Conservation (phyloP, 352 stramenopile genomes). For the Globisporangium viniferum region DNA sequence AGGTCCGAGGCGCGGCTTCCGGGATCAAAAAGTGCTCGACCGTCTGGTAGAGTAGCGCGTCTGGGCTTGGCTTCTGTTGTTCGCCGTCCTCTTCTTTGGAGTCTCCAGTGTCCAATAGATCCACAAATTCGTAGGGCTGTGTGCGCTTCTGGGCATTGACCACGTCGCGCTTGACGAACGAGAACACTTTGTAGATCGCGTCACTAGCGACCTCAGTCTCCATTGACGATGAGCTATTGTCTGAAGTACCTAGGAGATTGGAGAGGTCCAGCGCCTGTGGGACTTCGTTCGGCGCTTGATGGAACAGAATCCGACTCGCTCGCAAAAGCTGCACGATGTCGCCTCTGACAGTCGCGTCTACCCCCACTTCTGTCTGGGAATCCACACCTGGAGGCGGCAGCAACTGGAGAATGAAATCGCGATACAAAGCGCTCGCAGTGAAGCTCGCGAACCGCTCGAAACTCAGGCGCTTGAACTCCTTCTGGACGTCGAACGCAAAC, state of each 20-base stretch:
- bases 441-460: conserved; percentile 50
- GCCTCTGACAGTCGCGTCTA: neutral
- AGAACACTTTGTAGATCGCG: conserved; percentile 27
- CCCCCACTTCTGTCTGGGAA: neutral
- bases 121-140: conserved; percentile 3
- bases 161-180: conserved; percentile 14
- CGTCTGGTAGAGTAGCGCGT: conserved; percentile 21
- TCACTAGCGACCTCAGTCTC: conserved; percentile 11
- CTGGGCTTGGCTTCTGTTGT: neutral
- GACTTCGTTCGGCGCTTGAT: conserved; percentile 40
- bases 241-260: neutral
- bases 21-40: conserved; percentile 49
- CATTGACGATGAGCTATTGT: neutral
- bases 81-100: neutral
- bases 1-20: conserved; percentile 17
- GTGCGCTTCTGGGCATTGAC: conserved; percentile 1
- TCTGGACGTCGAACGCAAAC: conserved; percentile 29
- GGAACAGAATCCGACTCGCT: conserved; percentile 48
- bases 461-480: conserved; percentile 47
- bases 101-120: conserved; percentile 1
- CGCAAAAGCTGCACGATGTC: conserved; percentile 44
- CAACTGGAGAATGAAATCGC: conserved; percentile 32
- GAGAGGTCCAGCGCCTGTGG: conserved; percentile 13
- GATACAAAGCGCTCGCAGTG: conserved; percentile 40
- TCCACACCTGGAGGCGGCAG: neutral